Percentiles rank a stretch among this genome's conserved stretches.
These are phyloP conservation scores for Mitragyna speciosa DNA, from an alignment of 257 asterid species.

Conservation along the genomic window DNA sequence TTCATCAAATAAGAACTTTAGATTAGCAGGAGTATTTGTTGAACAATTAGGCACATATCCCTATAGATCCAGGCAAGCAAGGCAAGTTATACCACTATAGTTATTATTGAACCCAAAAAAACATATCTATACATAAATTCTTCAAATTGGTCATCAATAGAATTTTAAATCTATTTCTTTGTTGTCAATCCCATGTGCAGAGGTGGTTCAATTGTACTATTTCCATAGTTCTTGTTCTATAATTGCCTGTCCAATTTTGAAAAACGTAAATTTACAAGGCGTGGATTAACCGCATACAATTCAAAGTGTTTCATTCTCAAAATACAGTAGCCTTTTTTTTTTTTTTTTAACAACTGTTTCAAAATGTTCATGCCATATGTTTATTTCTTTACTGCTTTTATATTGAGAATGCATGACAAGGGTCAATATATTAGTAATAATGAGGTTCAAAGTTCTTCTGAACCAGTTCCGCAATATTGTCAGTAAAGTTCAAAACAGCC, in stretches of 20 bases:
- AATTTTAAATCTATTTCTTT: background rate
- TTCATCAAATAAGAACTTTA: background rate
- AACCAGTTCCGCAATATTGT: background rate
- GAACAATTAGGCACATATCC: background rate
- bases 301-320: no score
- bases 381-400: background rate
- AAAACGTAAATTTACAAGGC: background rate
- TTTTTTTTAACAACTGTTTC: constrained; percentile 3
- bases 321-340: background rate
- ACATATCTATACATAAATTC: background rate
- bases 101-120: background rate
- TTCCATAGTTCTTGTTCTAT: background rate
- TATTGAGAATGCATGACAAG: background rate
- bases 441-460: background rate
- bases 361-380: background rate
- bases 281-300: background rate
- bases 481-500: background rate
- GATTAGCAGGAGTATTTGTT: background rate
- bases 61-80: background rate
- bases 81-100: background rate
- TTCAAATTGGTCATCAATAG: background rate
- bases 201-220: background rate
- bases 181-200: background rate
- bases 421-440: background rate
- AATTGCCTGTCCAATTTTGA: background rate